phyloP scores from a whole-genome alignment of 208 protist species.

The Crithidia expoeki region DNA sequence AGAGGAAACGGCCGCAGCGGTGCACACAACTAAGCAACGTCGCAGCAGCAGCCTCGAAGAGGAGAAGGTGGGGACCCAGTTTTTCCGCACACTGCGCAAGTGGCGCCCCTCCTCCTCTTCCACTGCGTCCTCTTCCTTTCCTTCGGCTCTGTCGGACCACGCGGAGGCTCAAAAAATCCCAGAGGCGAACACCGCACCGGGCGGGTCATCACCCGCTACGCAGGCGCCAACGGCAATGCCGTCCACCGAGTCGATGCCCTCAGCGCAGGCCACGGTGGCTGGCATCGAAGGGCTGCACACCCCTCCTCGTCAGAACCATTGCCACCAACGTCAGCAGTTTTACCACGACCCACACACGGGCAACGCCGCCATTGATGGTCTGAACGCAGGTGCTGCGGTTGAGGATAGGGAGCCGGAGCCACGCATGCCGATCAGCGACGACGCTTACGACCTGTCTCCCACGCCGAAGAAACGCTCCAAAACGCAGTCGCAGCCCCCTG shows the following conservation, averaged over 20 bases:
- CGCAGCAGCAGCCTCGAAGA: background rate
- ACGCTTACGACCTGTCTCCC: constrained; percentile 39
- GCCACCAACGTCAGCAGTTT: background rate
- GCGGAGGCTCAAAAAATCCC: background rate
- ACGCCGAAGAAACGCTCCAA: constrained; percentile 68
- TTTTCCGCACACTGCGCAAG: constrained; percentile 20
- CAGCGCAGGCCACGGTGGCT: background rate
- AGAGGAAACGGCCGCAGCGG: background rate
- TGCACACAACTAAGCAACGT: background rate
- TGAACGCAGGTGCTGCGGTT: background rate
- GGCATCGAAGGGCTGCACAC: constrained; percentile 2
- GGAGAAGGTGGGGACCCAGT: background rate
- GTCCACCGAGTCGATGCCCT: background rate
- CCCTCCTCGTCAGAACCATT: background rate
- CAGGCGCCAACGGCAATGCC: background rate
- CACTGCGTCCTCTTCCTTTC: constrained; percentile 7
- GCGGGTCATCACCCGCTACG: background rate
- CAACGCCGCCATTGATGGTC: background rate
- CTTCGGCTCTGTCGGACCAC: constrained; percentile 1
- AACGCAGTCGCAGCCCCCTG: constrained; percentile 38
- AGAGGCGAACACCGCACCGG: background rate
- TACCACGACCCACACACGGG: background rate
- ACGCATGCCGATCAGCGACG: constrained; percentile 9
- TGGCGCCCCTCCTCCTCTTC: constrained; percentile 28
- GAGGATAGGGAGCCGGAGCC: constrained; percentile 19